Evolutionary conservation across 768 basidiomycete genomes (phyloP).

Genomic region (Collybia mongolica): DNA sequence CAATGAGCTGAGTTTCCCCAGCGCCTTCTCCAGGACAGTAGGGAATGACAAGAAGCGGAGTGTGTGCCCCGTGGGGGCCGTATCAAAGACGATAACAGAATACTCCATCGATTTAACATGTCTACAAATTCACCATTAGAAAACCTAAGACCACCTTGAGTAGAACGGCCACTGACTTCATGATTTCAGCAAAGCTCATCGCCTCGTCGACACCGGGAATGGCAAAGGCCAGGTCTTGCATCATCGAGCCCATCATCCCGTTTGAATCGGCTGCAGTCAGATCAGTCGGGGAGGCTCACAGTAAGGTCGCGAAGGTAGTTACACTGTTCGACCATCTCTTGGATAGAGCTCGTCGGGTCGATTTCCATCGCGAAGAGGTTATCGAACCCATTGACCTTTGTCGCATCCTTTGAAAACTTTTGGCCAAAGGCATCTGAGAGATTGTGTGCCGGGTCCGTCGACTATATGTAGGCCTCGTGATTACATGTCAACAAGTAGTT

Average conservation of each 20-base stretch:
- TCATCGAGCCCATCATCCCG: constrained; percentile 98
- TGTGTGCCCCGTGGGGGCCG: constrained; percentile 98
- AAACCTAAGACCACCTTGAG: not conserved
- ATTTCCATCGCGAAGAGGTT: constrained; percentile 99
- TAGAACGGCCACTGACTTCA: constrained; percentile 71
- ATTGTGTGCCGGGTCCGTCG: constrained; percentile 99
- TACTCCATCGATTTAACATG: constrained; percentile 99
- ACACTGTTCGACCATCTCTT: constrained; percentile 99
- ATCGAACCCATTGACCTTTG: constrained; percentile 94
- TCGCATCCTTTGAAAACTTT: constrained; percentile 99
- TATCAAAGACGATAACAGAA: constrained; percentile 99
- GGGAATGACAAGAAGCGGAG: constrained; percentile 99
- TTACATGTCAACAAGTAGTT: not conserved
- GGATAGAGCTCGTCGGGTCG: constrained; percentile 95
- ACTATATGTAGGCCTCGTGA: constrained; percentile 42
- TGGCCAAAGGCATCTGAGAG: constrained; percentile 98
- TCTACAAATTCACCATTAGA: constrained; percentile 36
- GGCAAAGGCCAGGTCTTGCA: constrained; percentile 99
- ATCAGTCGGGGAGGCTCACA: constrained; percentile 1
- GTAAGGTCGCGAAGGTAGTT: constrained; percentile 20
- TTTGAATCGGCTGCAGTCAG: constrained; percentile 70
- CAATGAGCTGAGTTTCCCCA: constrained; percentile 92
- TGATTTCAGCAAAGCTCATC: constrained; percentile 99
- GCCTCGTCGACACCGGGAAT: constrained; percentile 99
- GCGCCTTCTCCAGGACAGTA: constrained; percentile 93